Evolutionary conservation across 345 rosid genomes (phyloP).

Genomic region (Limnanthes douglasii): DNA sequence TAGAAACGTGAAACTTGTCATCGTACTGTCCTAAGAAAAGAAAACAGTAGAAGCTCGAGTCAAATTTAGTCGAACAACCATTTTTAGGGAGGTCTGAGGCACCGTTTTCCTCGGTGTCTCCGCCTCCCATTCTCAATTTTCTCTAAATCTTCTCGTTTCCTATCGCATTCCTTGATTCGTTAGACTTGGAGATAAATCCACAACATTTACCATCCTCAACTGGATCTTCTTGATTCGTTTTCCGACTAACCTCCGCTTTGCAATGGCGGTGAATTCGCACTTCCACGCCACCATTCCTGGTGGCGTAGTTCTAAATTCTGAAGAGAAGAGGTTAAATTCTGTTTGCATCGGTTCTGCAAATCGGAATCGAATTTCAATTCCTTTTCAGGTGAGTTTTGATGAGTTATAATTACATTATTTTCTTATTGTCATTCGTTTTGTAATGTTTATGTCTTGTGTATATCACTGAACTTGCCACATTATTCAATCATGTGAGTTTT

Average conservation of each 20-base stretch:
- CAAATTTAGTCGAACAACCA: too few relatives aligned
- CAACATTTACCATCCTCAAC: too few relatives aligned
- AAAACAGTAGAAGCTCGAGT: too few relatives aligned
- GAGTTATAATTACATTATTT: too few relatives aligned
- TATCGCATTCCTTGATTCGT: background rate
- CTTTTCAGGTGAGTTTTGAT: slow-evolving; percentile 5
- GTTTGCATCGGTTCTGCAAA: background rate
- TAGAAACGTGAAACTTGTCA: too few relatives aligned
- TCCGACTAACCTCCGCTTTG: too few relatives aligned
- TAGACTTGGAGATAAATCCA: background rate
- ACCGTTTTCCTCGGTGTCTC: slow-evolving; percentile 17
- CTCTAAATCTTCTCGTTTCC: background rate
- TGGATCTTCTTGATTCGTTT: background rate
- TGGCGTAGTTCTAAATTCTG: background rate
- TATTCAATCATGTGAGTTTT: too few relatives aligned
- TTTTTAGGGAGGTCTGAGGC: slow-evolving; percentile 5
- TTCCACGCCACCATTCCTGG: background rate
- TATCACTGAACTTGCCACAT: too few relatives aligned
- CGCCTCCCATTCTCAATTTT: slow-evolving; percentile 8
- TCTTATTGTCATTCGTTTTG: too few relatives aligned
- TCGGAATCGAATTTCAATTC: slow-evolving; percentile 2
- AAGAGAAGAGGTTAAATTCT: slow-evolving; percentile 2
- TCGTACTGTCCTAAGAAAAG: too few relatives aligned
- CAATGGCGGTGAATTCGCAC: slow-evolving; percentile 19
- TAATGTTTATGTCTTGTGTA: too few relatives aligned